Evolutionary conservation across 352 stramenopile genomes (phyloP).

Genomic region (Phytophthora quininea): DNA sequence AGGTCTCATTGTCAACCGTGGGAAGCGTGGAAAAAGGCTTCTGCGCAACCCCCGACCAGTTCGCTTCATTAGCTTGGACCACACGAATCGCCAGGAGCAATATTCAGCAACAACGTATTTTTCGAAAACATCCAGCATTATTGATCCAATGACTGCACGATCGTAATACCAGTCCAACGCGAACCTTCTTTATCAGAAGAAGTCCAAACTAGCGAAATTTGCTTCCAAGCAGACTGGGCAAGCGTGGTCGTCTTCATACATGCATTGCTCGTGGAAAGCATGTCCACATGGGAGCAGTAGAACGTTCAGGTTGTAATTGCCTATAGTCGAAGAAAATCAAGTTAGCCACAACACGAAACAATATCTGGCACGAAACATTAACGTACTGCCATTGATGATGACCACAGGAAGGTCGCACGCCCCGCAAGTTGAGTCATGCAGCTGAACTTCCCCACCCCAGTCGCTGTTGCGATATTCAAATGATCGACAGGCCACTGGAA

Average conservation of each 20-base stretch:
- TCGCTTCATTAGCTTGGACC: constrained; percentile 25
- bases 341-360: background rate
- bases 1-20: constrained; percentile 78
- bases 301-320: constrained; percentile 79
- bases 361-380: constrained; percentile 6
- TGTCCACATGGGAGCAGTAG: constrained; percentile 80
- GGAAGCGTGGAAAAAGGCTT: constrained; percentile 72
- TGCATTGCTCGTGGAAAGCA: constrained; percentile 72
- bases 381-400: constrained; percentile 76
- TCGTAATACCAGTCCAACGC: no score
- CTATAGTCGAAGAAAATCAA: constrained; percentile 31
- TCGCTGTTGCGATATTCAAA: constrained; percentile 89
- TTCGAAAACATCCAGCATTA: constrained; percentile 5
- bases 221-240: constrained; percentile 76
- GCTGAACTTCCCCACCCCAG: constrained; percentile 86
- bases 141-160: no score
- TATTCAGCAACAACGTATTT: constrained; percentile 27
- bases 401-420: constrained; percentile 82
- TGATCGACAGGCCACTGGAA: constrained; percentile 41
- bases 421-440: constrained; percentile 80
- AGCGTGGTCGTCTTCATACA: constrained; percentile 48
- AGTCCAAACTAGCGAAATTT: constrained; percentile 58
- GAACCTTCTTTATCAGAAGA: constrained; percentile 18
- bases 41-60: constrained; percentile 23
- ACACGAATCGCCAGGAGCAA: constrained; percentile 17